phyloP scores from a whole-genome alignment of 352 stramenopile genomes.

The Discostella stelligera region DNA sequence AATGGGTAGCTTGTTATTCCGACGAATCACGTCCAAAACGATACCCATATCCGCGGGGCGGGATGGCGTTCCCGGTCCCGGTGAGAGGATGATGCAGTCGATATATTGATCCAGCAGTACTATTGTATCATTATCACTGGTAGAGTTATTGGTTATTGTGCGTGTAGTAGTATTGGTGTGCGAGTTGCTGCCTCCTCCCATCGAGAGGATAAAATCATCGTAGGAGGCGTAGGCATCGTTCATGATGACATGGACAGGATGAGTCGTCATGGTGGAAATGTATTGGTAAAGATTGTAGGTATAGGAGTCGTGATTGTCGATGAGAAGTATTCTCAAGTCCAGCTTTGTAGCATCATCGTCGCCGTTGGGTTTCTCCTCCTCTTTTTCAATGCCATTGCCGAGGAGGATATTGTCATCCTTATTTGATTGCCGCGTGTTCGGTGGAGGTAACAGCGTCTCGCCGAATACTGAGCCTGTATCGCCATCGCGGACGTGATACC shows the following conservation, averaged over 20 bases:
- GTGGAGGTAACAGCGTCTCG: neutral
- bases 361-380: neutral
- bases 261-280: constrained; percentile 88
- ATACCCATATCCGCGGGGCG: constrained; percentile 87
- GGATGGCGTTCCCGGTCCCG: constrained; percentile 88
- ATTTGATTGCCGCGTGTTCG: neutral
- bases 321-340: constrained; percentile 84
- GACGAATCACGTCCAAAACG: constrained; percentile 80
- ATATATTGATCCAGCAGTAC: constrained; percentile 36
- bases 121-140: constrained; percentile 1
- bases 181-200: neutral
- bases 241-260: constrained; percentile 87
- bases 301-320: constrained; percentile 99
- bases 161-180: neutral
- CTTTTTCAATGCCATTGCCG: neutral
- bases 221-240: constrained; percentile 89
- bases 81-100: constrained; percentile 88
- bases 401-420: neutral
- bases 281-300: constrained; percentile 97
- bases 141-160: neutral
- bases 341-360: constrained; percentile 17
- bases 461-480: no score
- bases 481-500: neutral
- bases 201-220: constrained; percentile 75
- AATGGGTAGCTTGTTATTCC: constrained; percentile 83